These are phyloP conservation scores for Eudorina sp. DNA, from an alignment of 139 green algal species.

Conservation along the genomic window DNA sequence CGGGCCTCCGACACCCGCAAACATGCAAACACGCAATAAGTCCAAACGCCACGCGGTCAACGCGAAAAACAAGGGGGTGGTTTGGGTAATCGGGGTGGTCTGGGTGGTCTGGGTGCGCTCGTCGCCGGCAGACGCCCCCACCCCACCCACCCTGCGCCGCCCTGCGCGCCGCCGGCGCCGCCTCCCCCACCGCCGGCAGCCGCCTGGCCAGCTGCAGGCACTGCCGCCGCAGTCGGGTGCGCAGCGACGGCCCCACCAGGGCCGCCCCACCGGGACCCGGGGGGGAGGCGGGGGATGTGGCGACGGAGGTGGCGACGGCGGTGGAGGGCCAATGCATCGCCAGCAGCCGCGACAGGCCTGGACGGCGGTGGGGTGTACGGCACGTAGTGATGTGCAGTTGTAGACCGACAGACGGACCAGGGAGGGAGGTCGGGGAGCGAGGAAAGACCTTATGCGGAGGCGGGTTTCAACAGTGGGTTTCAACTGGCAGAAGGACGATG, in stretches of 20 bases:
- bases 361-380: background rate
- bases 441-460: background rate
- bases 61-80: no score
- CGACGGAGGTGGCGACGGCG: background rate
- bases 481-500: no score
- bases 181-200: conserved; percentile 16
- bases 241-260: background rate
- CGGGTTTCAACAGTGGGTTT: background rate
- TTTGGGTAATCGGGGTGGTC: no score
- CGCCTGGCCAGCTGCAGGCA: conserved; percentile 13
- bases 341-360: conserved; percentile 39
- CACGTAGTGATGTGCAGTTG: no score
- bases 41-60: no score
- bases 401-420: no score
- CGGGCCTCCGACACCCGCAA: no score
- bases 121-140: no score
- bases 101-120: no score
- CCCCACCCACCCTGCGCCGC: conserved; percentile 5
- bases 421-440: background rate
- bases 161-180: conserved; percentile 1
- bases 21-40: no score
- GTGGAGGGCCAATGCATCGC: conserved; percentile 22
- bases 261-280: background rate
- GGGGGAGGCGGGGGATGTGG: background rate
- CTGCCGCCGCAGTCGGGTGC: background rate